Evolutionary conservation across 805 yeast genomes (phyloP), one percentile per base, ranked within the genome.

Genomic region (Ogataea sp.): DNA sequence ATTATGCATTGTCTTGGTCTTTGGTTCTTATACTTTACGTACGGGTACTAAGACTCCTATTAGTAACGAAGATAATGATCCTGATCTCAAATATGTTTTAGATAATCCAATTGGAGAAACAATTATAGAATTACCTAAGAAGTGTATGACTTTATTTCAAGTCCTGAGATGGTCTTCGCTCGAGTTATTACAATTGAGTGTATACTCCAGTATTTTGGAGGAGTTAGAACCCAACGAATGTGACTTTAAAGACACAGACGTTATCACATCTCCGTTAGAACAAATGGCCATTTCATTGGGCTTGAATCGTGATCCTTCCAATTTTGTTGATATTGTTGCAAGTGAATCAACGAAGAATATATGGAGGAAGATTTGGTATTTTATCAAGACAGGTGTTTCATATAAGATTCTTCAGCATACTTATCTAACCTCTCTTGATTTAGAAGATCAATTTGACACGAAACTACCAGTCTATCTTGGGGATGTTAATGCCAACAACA

Each of bases 301-400:
- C 0, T 51, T 75, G 32, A 64, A 73, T 44, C 53, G 74, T 36
- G 80, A 73, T 37, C 73, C 78, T 0, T 58, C 58, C 6, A 42
- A 45, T 6, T 59, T 50, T 31, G 20, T 30, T 29, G 55, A 41
- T 49, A 39, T 46, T 25, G 18, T 18, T 2, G 44, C 38, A 9
- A 56, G 62, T 21, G 67, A 61, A 32, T 54, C 55, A 36, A 58
- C 62, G 39, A 59, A 67, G 39, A 75, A 75, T 44, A 55, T 77
- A 7, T 66, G 80, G 69, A 61, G 84, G 44, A 78, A 78, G 47
- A 62, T 75, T 1, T 78, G 84, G 84, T 67, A 58, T 53, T 68
- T 65, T 17, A 52, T 75, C 24, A 54, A 59, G 4, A 57, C 65
- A 6, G 50, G 66, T 21, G 75, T 70, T 51, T 62, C 61, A 6